Conservation (phyloP, 345 rosid species). For the Microcos paniculata region DNA sequence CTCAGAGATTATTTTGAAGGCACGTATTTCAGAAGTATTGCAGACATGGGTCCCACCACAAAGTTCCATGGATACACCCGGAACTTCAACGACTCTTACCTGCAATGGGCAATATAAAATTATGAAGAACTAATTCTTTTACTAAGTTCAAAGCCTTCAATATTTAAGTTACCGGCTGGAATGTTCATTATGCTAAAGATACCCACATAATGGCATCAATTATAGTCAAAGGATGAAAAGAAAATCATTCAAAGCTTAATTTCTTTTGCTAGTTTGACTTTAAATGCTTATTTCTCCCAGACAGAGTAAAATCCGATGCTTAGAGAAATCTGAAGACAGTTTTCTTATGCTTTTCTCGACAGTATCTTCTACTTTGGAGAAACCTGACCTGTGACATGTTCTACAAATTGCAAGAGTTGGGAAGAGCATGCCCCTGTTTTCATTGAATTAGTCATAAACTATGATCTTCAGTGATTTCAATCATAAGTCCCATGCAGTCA, state of each 20-base stretch:
- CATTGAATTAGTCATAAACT: not conserved
- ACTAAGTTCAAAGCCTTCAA: not conserved
- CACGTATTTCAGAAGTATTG: conserved; percentile 87
- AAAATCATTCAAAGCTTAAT: not conserved
- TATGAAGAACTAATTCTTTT: not conserved
- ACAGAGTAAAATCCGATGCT: not conserved
- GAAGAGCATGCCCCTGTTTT: not conserved
- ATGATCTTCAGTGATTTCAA: not conserved
- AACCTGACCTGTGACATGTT: not conserved
- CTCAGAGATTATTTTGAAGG: conserved; percentile 89
- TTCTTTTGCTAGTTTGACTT: not conserved
- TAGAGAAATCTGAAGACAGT: not conserved
- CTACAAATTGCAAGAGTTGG: not conserved
- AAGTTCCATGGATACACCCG: conserved; percentile 97
- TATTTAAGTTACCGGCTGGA: not conserved
- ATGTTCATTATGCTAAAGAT: not conserved
- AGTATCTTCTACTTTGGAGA: not conserved
- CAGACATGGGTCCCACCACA: conserved; percentile 97
- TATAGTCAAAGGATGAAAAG: not conserved
- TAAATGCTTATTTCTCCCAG: not conserved
- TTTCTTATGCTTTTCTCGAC: not conserved
- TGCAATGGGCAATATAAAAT: conserved; percentile 24
- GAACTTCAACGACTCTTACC: conserved; percentile 99
- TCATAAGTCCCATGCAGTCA: not conserved
- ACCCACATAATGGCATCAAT: not conserved